phyloP scores from a whole-genome alignment of 176 grass and related monocot genomes.

The Cymbopogon citratus region DNA sequence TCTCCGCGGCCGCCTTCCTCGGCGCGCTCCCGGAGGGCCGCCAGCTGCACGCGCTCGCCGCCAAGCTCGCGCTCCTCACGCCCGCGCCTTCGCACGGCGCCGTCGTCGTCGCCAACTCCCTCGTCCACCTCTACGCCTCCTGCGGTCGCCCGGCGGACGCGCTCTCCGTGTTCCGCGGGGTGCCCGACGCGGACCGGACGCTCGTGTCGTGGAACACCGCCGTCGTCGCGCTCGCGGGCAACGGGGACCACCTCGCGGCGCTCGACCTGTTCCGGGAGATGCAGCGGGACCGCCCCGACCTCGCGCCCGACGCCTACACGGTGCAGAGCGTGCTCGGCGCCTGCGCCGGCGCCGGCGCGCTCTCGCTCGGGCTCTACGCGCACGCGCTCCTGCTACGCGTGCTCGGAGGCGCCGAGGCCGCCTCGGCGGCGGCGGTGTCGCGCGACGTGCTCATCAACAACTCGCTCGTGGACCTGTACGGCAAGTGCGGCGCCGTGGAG shows the following conservation, averaged over 20 bases:
- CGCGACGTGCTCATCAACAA: slow-evolving; percentile 76
- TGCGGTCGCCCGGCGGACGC: slow-evolving; percentile 36
- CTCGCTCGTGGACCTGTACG: slow-evolving; percentile 68
- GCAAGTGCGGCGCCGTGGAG: slow-evolving; percentile 58
- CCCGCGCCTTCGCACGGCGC: background rate
- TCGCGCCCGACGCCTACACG: slow-evolving; percentile 63
- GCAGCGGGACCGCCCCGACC: background rate
- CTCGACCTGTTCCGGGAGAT: no score
- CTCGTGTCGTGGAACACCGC: no score
- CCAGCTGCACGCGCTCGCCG: slow-evolving; percentile 72
- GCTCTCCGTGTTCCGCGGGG: no score
- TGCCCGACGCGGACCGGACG: no score
- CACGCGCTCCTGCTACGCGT: slow-evolving; percentile 53
- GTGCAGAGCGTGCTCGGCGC: slow-evolving; percentile 74
- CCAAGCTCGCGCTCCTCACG: slow-evolving; percentile 45
- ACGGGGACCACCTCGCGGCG: no score
- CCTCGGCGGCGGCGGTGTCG: background rate
- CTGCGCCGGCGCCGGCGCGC: slow-evolving; percentile 46
- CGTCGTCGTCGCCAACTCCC: slow-evolving; percentile 74
- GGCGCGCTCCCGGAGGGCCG: slow-evolving; percentile 51
- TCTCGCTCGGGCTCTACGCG: slow-evolving; percentile 67
- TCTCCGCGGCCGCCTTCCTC: slow-evolving; percentile 77
- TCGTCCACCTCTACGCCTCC: slow-evolving; percentile 87
- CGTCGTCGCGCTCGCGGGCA: no score
- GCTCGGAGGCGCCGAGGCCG: slow-evolving; percentile 27